Conservation (phyloP, 306 rosid species). For the Delonix regia region DNA sequence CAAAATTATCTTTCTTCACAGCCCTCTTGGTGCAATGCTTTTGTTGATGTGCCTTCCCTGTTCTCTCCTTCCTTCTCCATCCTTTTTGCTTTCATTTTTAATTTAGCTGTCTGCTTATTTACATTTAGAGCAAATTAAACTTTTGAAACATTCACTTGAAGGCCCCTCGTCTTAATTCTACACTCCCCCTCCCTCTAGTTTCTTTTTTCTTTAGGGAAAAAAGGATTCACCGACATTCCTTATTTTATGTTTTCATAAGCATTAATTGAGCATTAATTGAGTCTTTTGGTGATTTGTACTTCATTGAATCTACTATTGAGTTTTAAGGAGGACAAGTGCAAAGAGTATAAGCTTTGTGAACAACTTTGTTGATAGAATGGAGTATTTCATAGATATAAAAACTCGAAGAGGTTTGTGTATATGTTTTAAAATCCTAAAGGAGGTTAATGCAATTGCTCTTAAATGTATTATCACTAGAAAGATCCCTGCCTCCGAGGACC, state of each 20-base stretch:
- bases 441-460: neutral
- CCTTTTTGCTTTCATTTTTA: neutral
- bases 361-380: neutral
- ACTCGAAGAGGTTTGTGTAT: neutral
- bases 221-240: neutral
- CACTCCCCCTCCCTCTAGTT: neutral
- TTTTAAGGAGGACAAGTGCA: neutral
- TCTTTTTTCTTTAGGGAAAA: neutral
- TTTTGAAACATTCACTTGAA: neutral
- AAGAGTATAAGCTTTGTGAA: neutral
- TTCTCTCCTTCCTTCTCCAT: neutral
- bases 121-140: neutral
- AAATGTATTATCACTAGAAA: constrained; percentile 1
- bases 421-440: neutral
- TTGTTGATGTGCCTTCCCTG: neutral
- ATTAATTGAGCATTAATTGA: neutral
- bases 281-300: neutral
- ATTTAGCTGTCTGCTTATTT: neutral
- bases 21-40: constrained; percentile 2
- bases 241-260: neutral
- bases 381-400: neutral
- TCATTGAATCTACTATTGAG: neutral
- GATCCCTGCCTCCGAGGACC: constrained; percentile 6
- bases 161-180: neutral
- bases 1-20: neutral